Conservation (phyloP, 2,329 filamentous ascomycete genomes). For the Sarocladiaceae sp. region DNA sequence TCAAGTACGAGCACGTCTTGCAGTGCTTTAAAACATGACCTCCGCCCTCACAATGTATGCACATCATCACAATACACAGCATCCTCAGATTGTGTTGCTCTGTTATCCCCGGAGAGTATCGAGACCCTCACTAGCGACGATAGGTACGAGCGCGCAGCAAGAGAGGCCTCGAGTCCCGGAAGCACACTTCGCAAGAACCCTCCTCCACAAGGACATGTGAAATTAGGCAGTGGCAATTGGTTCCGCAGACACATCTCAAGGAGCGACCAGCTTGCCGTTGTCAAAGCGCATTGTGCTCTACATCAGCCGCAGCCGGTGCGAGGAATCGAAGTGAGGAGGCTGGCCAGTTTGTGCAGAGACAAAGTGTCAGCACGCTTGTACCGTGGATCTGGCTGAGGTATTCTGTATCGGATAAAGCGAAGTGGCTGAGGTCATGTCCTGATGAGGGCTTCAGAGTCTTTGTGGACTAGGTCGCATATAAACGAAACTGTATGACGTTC, state of each 20-base stretch:
- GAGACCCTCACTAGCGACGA: neutral
- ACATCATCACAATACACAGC: too few relatives aligned
- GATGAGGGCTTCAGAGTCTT: too few relatives aligned
- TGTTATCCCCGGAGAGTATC: neutral
- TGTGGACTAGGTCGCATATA: too few relatives aligned
- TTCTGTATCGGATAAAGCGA: neutral
- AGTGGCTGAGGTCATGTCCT: too few relatives aligned
- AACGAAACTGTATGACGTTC: too few relatives aligned
- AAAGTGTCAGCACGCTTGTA: conserved; percentile 9
- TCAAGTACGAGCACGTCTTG: too few relatives aligned
- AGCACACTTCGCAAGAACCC: neutral
- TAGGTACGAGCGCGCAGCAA: neutral
- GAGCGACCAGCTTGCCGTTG: neutral
- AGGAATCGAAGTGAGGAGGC: conserved; percentile 5
- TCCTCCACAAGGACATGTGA: neutral
- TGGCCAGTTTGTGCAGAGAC: conserved; percentile 15
- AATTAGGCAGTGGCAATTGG: neutral
- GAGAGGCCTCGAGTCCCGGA: neutral
- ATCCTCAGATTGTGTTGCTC: neutral
- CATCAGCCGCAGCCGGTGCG: conserved; percentile 8
- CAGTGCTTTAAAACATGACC: too few relatives aligned
- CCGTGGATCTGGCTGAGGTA: neutral
- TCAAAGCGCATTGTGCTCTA: conserved; percentile 1
- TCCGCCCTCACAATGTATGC: too few relatives aligned
- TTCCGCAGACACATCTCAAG: neutral